Percentiles rank a stretch among this genome's conserved stretches.
Conservation (phyloP, 352 stramenopile species). For the Pythium phragmitis region DNA sequence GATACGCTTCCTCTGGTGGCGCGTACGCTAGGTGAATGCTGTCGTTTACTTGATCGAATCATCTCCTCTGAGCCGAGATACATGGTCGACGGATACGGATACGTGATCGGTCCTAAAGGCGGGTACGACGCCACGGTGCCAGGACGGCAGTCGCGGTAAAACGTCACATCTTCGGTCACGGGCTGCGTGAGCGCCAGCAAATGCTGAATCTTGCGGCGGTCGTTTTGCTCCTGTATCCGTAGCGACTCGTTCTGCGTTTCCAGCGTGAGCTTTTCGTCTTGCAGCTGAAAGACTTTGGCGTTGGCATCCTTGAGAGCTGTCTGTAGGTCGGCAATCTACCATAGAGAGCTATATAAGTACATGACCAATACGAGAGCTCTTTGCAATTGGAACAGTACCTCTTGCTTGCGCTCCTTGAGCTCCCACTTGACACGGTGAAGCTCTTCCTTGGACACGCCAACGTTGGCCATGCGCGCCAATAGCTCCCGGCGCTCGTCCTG, state of each 20-base stretch:
- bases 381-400: slow-evolving; percentile 35
- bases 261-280: slow-evolving; percentile 62
- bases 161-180: slow-evolving; percentile 78
- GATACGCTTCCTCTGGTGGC: not conserved
- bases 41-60: slow-evolving; percentile 4
- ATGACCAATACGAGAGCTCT: not conserved
- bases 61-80: slow-evolving; percentile 63
- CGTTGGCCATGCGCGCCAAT: slow-evolving; percentile 50
- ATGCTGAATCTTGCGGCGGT: slow-evolving; percentile 81
- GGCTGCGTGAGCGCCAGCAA: slow-evolving; percentile 81
- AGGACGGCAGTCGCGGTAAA: slow-evolving; percentile 72
- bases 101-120: slow-evolving; percentile 35
- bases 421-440: slow-evolving; percentile 75
- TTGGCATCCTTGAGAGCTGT: slow-evolving; percentile 54
- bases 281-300: slow-evolving; percentile 56
- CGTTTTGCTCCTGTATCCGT: slow-evolving; percentile 70
- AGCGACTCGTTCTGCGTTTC: slow-evolving; percentile 63
- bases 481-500: slow-evolving; percentile 54
- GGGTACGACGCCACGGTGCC: slow-evolving; percentile 53
- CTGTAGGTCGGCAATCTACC: slow-evolving; percentile 59
- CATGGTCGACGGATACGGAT: slow-evolving; percentile 73
- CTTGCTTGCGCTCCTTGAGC: slow-evolving; percentile 55
- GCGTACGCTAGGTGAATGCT: not conserved
- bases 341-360: not conserved
- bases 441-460: slow-evolving; percentile 78